Percentiles rank a stretch among this genome's conserved stretches.
phyloP scores from a whole-genome alignment of 2,329 filamentous ascomycete genomes.

The Cercospora sp. region DNA sequence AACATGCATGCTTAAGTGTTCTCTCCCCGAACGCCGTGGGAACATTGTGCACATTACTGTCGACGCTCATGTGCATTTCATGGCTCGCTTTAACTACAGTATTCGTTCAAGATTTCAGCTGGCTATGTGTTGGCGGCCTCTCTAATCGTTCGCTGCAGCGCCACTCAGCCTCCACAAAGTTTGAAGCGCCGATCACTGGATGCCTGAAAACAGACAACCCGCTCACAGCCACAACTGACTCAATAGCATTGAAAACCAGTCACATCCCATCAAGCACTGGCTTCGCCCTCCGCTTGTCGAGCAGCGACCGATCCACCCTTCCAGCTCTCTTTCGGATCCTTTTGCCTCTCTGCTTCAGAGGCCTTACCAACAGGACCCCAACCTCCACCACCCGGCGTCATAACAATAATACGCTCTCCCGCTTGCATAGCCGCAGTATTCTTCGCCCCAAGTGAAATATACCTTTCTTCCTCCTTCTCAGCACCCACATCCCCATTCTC shows the following conservation, averaged over 20 bases:
- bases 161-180: not conserved
- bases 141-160: not conserved
- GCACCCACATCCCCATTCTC: conserved; percentile 18
- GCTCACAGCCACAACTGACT: not conserved
- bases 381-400: conserved; percentile 76
- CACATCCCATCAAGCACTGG: conserved; percentile 38
- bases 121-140: not conserved
- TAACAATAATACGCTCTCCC: conserved; percentile 75
- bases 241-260: not conserved
- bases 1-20: not conserved
- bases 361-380: conserved; percentile 66
- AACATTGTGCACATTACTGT: not conserved
- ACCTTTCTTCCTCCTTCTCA: conserved; percentile 47
- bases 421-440: conserved; percentile 75
- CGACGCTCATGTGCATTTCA: not conserved
- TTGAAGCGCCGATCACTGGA: not conserved
- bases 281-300: conserved; percentile 56
- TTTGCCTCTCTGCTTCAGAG: conserved; percentile 46
- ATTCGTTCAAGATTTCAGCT: not conserved
- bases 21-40: not conserved
- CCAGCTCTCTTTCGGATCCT: conserved; percentile 63
- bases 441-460: conserved; percentile 75
- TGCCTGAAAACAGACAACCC: not conserved
- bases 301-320: conserved; percentile 60
- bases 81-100: not conserved